Evolutionary conservation across 23 red algal genomes (phyloP).

Genomic region (Gracilaria gracilis): DNA sequence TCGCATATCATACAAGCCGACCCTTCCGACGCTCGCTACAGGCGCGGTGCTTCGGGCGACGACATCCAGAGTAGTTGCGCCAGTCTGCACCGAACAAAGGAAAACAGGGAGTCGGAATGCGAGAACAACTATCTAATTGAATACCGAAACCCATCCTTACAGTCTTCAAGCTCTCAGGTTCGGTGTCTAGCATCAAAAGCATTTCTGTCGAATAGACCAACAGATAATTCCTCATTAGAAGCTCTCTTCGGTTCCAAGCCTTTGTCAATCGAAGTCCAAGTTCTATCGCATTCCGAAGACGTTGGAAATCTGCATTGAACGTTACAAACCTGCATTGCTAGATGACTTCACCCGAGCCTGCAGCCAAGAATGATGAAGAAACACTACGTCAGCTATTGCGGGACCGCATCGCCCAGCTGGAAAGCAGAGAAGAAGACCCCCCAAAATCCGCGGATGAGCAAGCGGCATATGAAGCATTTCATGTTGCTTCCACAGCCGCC

Average conservation of each 20-base stretch:
- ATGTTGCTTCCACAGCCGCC: slow-evolving; percentile 51
- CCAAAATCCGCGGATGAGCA: slow-evolving; percentile 57
- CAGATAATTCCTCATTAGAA: neutral
- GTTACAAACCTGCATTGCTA: neutral
- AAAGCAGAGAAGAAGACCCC: slow-evolving; percentile 62
- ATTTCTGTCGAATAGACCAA: neutral
- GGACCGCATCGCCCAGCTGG: slow-evolving; percentile 64
- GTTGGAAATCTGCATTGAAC: neutral
- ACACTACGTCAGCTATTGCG: slow-evolving; percentile 49
- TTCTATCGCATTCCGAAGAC: neutral
- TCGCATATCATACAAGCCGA: neutral
- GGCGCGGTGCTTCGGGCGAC: neutral
- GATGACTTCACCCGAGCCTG: slow-evolving; percentile 59
- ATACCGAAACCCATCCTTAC: neutral
- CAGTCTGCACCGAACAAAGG: neutral
- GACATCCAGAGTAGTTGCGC: too few species aligned
- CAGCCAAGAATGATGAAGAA: slow-evolving; percentile 46
- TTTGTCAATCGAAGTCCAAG: neutral
- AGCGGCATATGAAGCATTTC: slow-evolving; percentile 63
- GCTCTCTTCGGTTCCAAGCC: neutral
- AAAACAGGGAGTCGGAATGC: neutral
- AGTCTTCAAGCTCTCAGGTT: neutral
- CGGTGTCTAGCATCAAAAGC: neutral
- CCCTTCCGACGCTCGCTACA: neutral
- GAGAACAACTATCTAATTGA: neutral